These are phyloP conservation scores for Ophiostoma tasmaniense DNA, from an alignment of 2,329 filamentous ascomycete genomes.

Conservation along the genomic window DNA sequence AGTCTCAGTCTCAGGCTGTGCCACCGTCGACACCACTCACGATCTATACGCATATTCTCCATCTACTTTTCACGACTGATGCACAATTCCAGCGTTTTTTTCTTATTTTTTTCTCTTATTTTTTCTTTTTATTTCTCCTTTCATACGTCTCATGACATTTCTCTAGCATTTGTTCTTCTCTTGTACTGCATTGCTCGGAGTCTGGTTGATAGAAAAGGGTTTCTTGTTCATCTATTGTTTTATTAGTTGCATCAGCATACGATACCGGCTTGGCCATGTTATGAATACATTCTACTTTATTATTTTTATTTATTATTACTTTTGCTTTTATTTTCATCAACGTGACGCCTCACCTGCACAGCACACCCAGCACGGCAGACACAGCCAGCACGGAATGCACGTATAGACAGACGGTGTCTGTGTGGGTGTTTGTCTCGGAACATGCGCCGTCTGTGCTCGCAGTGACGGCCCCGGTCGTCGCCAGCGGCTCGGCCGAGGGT, in stretches of 20 bases:
- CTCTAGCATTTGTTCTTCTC: neutral
- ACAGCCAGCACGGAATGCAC: neutral
- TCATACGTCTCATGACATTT: slow-evolving; percentile 3
- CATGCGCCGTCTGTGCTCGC: neutral
- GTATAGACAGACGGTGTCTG: neutral
- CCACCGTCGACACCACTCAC: too few species aligned
- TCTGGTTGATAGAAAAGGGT: slow-evolving; percentile 7
- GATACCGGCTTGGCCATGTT: slow-evolving; percentile 10
- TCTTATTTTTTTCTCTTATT: neutral
- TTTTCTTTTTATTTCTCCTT: too few species aligned
- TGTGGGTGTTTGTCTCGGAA: neutral
- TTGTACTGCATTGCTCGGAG: slow-evolving; percentile 18
- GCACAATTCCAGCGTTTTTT: neutral
- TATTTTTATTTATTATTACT: too few species aligned
- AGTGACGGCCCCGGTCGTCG: neutral
- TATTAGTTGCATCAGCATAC: slow-evolving; percentile 6
- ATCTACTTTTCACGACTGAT: neutral
- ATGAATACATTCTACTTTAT: neutral
- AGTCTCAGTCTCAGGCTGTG: too few species aligned
- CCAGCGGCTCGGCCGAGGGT: neutral
- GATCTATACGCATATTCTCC: too few species aligned
- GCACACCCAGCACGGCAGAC: neutral
- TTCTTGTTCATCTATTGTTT: neutral
- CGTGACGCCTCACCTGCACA: neutral
- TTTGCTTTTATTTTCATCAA: too few species aligned